phyloP scores from a whole-genome alignment of 495 filamentous ascomycete species.

The Penicillium angulare region DNA sequence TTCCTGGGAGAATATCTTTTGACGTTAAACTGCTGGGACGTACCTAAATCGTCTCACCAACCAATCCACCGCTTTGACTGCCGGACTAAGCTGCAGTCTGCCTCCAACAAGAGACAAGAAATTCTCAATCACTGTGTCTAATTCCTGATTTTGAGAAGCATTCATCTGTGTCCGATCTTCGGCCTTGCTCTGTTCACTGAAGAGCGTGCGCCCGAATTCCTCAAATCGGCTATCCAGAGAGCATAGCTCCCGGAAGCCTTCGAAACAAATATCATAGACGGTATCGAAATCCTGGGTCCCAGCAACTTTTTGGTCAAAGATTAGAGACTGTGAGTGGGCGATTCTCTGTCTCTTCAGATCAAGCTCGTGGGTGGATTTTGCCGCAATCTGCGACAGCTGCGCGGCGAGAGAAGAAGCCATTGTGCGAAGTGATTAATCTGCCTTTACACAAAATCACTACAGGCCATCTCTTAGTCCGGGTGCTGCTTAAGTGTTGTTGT shows the following conservation, averaged over 20 bases:
- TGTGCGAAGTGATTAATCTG: constrained; percentile 9
- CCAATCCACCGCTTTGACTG: constrained; percentile 92
- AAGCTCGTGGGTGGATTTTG: constrained; percentile 72
- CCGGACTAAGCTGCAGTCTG: constrained; percentile 77
- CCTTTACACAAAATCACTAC: constrained; percentile 7
- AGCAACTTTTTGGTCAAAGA: constrained; percentile 81
- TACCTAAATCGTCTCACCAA: constrained; percentile 87
- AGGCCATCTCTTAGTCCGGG: constrained; percentile 16
- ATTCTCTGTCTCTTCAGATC: constrained; percentile 87
- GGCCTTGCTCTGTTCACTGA: constrained; percentile 85
- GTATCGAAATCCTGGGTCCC: constrained; percentile 84
- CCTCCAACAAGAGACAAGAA: constrained; percentile 77
- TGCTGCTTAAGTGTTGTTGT: not conserved
- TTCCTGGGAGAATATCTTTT: not conserved
- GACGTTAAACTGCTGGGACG: constrained; percentile 4
- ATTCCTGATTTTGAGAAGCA: constrained; percentile 69
- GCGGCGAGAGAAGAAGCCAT: constrained; percentile 78
- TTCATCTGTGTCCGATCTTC: constrained; percentile 86
- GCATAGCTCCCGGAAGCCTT: constrained; percentile 89
- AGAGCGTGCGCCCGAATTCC: constrained; percentile 68
- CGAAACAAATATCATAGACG: constrained; percentile 78
- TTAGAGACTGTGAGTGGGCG: constrained; percentile 84
- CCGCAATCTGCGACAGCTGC: constrained; percentile 78
- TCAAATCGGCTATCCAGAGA: constrained; percentile 74
- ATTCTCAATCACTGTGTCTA: constrained; percentile 72